A percentile compares a stretch with the other conserved stretches of the same genome.
Conservation (phyloP, 2,329 filamentous ascomycete species). For the Penicillium hordei region DNA sequence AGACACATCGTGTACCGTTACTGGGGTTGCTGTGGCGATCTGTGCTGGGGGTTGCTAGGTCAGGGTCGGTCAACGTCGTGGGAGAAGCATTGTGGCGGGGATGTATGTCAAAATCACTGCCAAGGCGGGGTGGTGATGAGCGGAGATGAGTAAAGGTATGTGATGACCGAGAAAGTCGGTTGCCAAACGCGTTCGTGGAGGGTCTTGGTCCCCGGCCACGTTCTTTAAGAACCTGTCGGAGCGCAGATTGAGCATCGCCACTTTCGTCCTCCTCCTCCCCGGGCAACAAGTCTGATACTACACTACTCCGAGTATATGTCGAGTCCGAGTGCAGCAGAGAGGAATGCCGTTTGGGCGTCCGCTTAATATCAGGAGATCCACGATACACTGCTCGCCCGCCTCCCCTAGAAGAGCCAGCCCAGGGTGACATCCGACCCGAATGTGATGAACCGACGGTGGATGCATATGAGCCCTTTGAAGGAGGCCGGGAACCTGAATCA, state of each 20-base stretch:
- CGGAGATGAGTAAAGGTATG: conserved; percentile 39
- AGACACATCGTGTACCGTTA: conserved; percentile 59
- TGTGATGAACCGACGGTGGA: conserved; percentile 43
- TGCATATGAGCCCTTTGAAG: conserved; percentile 47
- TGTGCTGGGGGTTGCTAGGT: conserved; percentile 53
- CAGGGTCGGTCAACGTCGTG: conserved; percentile 52
- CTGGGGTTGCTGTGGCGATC: conserved; percentile 54
- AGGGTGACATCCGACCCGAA: conserved; percentile 44
- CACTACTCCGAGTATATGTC: conserved; percentile 32
- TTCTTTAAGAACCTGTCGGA: conserved; percentile 47
- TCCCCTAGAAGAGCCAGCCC: conserved; percentile 38
- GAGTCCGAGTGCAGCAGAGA: conserved; percentile 34
- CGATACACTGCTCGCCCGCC: conserved; percentile 24
- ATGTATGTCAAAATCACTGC: conserved; percentile 39
- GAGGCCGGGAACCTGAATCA: conserved; percentile 40
- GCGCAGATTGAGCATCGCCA: conserved; percentile 48
- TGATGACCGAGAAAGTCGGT: conserved; percentile 31
- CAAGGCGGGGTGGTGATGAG: conserved; percentile 46
- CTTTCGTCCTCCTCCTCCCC: conserved; percentile 34
- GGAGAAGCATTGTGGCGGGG: conserved; percentile 49
- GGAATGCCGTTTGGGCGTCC: conserved; percentile 38
- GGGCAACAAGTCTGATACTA: conserved; percentile 27
- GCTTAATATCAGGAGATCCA: conserved; percentile 33
- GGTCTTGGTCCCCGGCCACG: conserved; percentile 30
- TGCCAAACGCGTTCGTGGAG: conserved; percentile 31